phyloP scores from a whole-genome alignment of 495 filamentous ascomycete species.

The Cercophora samala region DNA sequence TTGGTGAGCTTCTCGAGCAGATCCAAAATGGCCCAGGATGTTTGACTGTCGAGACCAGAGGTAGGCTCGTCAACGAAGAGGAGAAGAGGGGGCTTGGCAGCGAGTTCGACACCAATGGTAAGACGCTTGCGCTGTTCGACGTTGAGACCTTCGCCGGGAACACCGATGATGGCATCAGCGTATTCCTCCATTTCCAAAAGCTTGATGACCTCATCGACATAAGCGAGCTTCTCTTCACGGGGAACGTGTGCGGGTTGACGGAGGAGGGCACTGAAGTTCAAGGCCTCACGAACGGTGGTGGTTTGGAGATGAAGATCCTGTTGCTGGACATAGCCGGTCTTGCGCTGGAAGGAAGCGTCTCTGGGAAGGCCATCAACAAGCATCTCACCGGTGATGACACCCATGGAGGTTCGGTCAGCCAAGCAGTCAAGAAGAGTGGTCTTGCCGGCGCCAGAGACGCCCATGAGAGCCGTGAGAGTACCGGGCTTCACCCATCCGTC shows the following conservation, averaged over 20 bases:
- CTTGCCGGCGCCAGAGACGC: constrained; percentile 70
- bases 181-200: constrained; percentile 85
- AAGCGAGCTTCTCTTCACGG: constrained; percentile 71
- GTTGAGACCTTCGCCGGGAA: constrained; percentile 85
- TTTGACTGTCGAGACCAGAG: constrained; percentile 80
- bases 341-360: constrained; percentile 82
- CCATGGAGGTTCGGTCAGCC: constrained; percentile 79
- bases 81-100: constrained; percentile 82
- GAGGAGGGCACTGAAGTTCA: constrained; percentile 78
- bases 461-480: constrained; percentile 86
- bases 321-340: constrained; percentile 94
- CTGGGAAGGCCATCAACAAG: constrained; percentile 73
- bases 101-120: constrained; percentile 89
- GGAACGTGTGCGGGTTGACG: constrained; percentile 72
- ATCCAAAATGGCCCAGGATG: constrained; percentile 77
- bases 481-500: constrained; percentile 92
- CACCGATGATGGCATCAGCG: constrained; percentile 82
- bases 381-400: constrained; percentile 82
- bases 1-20: constrained; percentile 78
- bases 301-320: constrained; percentile 89
- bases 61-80: constrained; percentile 92
- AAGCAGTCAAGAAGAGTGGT: constrained; percentile 70
- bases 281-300: constrained; percentile 79
- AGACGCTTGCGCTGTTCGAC: constrained; percentile 88
- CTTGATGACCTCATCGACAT: constrained; percentile 88